Percentiles rank a stretch among this genome's conserved stretches.
These are phyloP conservation scores for Fraxinus sp. DNA, from an alignment of 305 asterid genomes.

Conservation along the genomic window DNA sequence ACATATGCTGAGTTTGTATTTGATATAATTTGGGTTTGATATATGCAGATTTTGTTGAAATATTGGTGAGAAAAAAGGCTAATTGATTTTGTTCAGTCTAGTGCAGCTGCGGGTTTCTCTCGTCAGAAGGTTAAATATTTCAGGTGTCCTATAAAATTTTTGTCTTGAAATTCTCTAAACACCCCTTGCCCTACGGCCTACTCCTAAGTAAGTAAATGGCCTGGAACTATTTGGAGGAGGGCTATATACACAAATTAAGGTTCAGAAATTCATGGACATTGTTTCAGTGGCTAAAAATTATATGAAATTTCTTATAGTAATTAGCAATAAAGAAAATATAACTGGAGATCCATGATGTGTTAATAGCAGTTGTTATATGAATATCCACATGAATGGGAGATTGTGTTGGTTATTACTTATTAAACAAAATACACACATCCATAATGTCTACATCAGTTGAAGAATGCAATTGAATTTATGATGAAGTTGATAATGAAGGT, in stretches of 20 bases:
- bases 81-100: conserved; percentile 21
- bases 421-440: neutral
- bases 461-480: neutral
- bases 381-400: neutral
- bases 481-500: neutral
- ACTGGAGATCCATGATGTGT: neutral
- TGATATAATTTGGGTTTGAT: neutral
- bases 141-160: neutral
- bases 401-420: neutral
- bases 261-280: neutral
- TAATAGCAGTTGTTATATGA: neutral
- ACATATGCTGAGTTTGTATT: neutral
- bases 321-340: neutral
- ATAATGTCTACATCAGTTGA: neutral
- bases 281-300: neutral
- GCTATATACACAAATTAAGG: neutral
- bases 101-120: conserved; percentile 24
- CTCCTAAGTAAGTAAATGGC: neutral
- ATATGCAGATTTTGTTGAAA: conserved; percentile 15
- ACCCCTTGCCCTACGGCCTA: neutral
- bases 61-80: conserved; percentile 20
- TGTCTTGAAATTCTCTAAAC: neutral
- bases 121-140: conserved; percentile 44
- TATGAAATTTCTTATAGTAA: neutral
- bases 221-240: neutral